Percentiles rank a stretch among this genome's conserved stretches.
phyloP scores from a whole-genome alignment of 1,139 yeast species.

The Sugiyamaella pinicola region DNA sequence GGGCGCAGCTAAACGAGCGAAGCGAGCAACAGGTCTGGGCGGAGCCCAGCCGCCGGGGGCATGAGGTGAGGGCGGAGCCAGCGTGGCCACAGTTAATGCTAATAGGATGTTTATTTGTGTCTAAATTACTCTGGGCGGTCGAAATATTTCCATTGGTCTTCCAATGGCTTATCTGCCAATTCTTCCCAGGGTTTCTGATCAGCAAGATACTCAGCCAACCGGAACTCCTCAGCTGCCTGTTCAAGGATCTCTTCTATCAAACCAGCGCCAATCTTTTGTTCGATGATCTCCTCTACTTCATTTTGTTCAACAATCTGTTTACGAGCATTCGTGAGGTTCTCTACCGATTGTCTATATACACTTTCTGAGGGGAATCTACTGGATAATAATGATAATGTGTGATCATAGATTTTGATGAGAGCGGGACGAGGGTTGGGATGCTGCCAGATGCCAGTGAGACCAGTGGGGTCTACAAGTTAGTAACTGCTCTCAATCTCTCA shows the following conservation, averaged over 20 bases:
- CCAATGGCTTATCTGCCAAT: conserved; percentile 45
- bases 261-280: conserved; percentile 76
- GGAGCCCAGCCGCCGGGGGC: too few relatives aligned
- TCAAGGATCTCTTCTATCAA: conserved; percentile 79
- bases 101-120: conserved; percentile 22
- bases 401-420: conserved; percentile 66
- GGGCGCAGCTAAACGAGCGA: too few relatives aligned
- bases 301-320: conserved; percentile 64
- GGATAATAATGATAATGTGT: conserved; percentile 62
- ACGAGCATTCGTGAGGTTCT: conserved; percentile 70
- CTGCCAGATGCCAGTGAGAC: conserved; percentile 73
- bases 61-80: too few relatives aligned
- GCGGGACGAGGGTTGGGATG: conserved; percentile 89
- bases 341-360: conserved; percentile 76
- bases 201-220: conserved; percentile 67
- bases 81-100: conserved; percentile 8
- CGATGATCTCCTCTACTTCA: conserved; percentile 69
- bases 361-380: conserved; percentile 68
- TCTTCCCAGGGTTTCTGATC: conserved; percentile 62
- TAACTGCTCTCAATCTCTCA: background rate
- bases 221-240: conserved; percentile 82
- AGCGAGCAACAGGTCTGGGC: too few relatives aligned
- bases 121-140: conserved; percentile 24
- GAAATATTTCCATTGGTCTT: conserved; percentile 46
- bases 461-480: conserved; percentile 54